Conservation (phyloP, 768 basidiomycete genomes). For the Mycena rebaudengoi region DNA sequence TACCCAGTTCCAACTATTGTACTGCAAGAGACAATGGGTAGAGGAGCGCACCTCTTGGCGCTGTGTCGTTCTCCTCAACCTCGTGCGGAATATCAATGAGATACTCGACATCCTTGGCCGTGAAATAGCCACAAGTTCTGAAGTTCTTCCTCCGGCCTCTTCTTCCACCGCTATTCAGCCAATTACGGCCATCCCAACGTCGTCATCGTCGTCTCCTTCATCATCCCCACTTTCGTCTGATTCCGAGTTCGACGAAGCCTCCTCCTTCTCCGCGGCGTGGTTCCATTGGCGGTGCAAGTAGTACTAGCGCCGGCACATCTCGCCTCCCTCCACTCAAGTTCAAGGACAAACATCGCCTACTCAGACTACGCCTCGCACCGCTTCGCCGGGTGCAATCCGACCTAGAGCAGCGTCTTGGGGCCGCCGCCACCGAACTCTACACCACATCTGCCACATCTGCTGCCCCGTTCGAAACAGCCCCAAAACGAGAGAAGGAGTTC, state of each 20-base stretch:
- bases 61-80: constrained; percentile 79
- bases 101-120: constrained; percentile 65
- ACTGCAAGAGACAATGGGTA: constrained; percentile 73
- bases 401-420: constrained; percentile 67
- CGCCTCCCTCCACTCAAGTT: constrained; percentile 47
- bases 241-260: constrained; percentile 49
- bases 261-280: constrained; percentile 41
- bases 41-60: constrained; percentile 79
- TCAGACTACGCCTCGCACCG: constrained; percentile 66
- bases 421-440: constrained; percentile 61
- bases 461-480: constrained; percentile 49
- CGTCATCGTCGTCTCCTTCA: constrained; percentile 21
- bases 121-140: constrained; percentile 55
- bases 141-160: constrained; percentile 20
- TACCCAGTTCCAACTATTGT: constrained; percentile 78
- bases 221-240: constrained; percentile 33
- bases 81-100: constrained; percentile 75
- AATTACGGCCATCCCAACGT: constrained; percentile 28
- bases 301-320: no score
- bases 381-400: constrained; percentile 65
- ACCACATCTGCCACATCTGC: constrained; percentile 48
- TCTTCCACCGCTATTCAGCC: constrained; percentile 5
- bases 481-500: constrained; percentile 52
- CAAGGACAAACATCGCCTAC: constrained; percentile 67
- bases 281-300: not conserved